phyloP scores from a whole-genome alignment of 768 basidiomycete species.

The Termitomyces sp. region DNA sequence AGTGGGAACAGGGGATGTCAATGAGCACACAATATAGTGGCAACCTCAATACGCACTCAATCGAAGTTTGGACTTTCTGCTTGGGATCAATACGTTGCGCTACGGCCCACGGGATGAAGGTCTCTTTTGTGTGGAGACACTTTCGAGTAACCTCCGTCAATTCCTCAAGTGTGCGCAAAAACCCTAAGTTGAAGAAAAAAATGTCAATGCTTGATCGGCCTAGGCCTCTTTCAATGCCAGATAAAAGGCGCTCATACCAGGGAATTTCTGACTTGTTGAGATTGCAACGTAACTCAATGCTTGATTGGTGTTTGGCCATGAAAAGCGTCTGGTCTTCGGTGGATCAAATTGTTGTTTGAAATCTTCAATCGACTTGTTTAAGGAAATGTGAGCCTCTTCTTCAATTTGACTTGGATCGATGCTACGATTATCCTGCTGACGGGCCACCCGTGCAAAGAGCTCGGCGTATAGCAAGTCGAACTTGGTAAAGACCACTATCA shows the following conservation, averaged over 20 bases:
- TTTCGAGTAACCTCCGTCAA: not conserved
- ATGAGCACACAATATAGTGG: not conserved
- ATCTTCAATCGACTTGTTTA: not conserved
- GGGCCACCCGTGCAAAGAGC: not conserved
- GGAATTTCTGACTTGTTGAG: not conserved
- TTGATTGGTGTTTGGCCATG: not conserved
- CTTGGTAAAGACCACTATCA: not conserved
- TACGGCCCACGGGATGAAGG: constrained; percentile 2
- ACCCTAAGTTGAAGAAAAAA: not conserved
- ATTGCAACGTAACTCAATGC: not conserved
- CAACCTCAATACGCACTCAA: not conserved
- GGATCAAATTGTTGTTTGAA: not conserved
- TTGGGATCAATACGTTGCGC: constrained; percentile 3
- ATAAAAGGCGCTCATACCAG: not conserved
- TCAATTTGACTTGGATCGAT: not conserved
- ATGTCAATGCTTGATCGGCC: not conserved
- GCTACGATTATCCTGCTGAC: not conserved
- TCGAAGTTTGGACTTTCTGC: constrained; percentile 1
- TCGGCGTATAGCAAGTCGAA: not conserved
- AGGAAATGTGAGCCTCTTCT: not conserved
- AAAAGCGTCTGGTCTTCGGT: not conserved
- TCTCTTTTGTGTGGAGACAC: constrained; percentile 1
- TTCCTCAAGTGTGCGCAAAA: not conserved
- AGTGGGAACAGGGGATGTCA: not conserved
- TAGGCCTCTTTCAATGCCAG: not conserved